A percentile compares a stretch with the other conserved stretches of the same genome.
Conservation (phyloP, 164 flowering plant species). For the Aristolochia californica region DNA sequence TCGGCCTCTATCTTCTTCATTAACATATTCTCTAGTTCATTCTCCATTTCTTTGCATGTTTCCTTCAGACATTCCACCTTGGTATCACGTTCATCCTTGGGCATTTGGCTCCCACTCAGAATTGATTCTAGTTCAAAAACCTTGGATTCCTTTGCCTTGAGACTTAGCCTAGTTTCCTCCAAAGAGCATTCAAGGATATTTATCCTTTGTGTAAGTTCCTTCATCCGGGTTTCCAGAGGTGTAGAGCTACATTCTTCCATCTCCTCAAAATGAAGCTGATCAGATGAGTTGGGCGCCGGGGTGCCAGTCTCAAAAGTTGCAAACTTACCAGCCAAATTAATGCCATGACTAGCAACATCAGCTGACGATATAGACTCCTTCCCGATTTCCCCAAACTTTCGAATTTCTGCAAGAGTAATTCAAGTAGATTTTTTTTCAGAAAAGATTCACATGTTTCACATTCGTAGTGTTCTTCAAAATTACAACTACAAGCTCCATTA, state of each 20-base stretch:
- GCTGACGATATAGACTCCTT: conserved; percentile 19
- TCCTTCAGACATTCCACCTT: conserved; percentile 4
- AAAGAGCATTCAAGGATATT: conserved; percentile 30
- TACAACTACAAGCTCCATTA: too few relatives aligned
- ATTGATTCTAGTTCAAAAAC: conserved; percentile 34
- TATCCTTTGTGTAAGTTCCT: conserved; percentile 23
- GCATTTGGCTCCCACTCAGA: conserved; percentile 12
- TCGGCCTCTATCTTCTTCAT: conserved; percentile 59
- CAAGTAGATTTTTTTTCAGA: neutral
- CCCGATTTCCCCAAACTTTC: conserved; percentile 46
- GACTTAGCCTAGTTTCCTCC: conserved; percentile 20
- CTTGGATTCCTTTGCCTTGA: conserved; percentile 27
- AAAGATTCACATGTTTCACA: neutral
- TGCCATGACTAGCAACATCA: conserved; percentile 4
- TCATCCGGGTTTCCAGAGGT: conserved; percentile 14
- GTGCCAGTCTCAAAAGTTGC: conserved; percentile 8
- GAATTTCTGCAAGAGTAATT: conserved; percentile 36
- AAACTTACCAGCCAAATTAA: conserved; percentile 4
- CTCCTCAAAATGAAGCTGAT: conserved; percentile 18
- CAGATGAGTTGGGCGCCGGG: conserved; percentile 17
- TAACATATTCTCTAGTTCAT: conserved; percentile 37
- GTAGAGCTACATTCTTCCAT: conserved; percentile 6
- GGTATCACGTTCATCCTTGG: conserved; percentile 17
- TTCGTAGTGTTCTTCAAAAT: too few relatives aligned
- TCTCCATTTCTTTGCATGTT: conserved; percentile 10